Percentiles rank a stretch among this genome's conserved stretches.
Evolutionary conservation across 1,284 basidiomycete species (phyloP).

Genomic region (Calocybe gambosa): DNA sequence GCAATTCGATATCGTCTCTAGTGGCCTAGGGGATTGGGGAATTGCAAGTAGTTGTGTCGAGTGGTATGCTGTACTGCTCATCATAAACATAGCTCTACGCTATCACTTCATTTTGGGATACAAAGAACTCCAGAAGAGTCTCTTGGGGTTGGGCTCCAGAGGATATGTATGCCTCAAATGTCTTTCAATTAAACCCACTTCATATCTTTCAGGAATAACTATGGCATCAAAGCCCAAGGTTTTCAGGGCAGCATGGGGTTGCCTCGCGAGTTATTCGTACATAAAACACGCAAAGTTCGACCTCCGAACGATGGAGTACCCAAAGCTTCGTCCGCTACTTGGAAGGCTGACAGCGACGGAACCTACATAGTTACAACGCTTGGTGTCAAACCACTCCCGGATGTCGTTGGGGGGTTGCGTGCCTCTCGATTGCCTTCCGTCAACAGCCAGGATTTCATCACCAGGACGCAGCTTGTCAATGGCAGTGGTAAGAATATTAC

Average conservation of each 20-base stretch:
- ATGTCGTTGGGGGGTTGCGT: neutral
- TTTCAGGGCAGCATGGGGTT: conserved; percentile 5
- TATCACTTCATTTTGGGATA: conserved; percentile 4
- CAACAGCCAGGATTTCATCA: neutral
- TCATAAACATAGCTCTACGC: neutral
- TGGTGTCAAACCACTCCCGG: neutral
- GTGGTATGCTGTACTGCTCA: neutral
- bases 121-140: neutral
- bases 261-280: conserved; percentile 3
- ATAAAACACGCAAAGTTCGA: neutral
- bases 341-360: neutral
- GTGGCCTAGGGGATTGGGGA: conserved; percentile 3
- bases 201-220: neutral
- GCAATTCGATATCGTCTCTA: conserved; percentile 4
- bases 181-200: neutral
- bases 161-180: neutral
- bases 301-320: neutral
- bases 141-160: conserved; percentile 6
- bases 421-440: neutral
- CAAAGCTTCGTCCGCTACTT: neutral
- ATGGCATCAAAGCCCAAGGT: conserved; percentile 5
- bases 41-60: neutral
- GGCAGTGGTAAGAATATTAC: neutral
- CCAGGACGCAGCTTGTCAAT: neutral
- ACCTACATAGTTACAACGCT: conserved; percentile 4